These are phyloP conservation scores for Aspergillus vadensis DNA, from an alignment of 2,329 filamentous ascomycete species.

Conservation along the genomic window DNA sequence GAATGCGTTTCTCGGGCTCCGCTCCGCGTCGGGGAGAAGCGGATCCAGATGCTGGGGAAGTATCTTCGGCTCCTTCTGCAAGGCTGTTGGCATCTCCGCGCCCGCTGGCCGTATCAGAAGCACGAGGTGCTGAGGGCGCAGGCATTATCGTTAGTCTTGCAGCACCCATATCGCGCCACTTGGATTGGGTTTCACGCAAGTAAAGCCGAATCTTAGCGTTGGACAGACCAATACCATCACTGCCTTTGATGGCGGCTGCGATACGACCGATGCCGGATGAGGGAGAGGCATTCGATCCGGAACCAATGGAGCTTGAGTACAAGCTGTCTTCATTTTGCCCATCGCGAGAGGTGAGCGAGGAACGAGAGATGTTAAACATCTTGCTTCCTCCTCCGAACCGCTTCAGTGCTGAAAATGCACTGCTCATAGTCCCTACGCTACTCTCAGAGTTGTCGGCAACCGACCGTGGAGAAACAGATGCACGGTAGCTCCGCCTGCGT, in stretches of 20 bases:
- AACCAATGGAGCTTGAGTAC: conserved; percentile 59
- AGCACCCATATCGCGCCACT: conserved; percentile 90
- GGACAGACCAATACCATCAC: conserved; percentile 63
- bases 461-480: conserved; percentile 58
- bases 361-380: conserved; percentile 80
- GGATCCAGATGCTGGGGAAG: conserved; percentile 33
- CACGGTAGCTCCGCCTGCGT: conserved; percentile 57
- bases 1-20: conserved; percentile 79
- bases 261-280: conserved; percentile 58
- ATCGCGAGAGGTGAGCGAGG: conserved; percentile 65
- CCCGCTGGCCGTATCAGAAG: conserved; percentile 51
- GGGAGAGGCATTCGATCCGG: conserved; percentile 49
- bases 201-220: conserved; percentile 88
- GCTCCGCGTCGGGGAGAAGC: conserved; percentile 53
- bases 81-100: conserved; percentile 30
- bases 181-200: conserved; percentile 69
- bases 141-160: conserved; percentile 80
- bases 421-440: conserved; percentile 73
- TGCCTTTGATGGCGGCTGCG: conserved; percentile 50
- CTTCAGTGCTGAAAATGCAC: conserved; percentile 75
- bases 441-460: conserved; percentile 68
- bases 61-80: conserved; percentile 25
- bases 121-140: conserved; percentile 43
- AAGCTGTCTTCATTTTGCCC: conserved; percentile 55
- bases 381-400: conserved; percentile 72